Evolutionary conservation across 2,329 filamentous ascomycete species (phyloP).

Genomic region (Alternaria arborescens): DNA sequence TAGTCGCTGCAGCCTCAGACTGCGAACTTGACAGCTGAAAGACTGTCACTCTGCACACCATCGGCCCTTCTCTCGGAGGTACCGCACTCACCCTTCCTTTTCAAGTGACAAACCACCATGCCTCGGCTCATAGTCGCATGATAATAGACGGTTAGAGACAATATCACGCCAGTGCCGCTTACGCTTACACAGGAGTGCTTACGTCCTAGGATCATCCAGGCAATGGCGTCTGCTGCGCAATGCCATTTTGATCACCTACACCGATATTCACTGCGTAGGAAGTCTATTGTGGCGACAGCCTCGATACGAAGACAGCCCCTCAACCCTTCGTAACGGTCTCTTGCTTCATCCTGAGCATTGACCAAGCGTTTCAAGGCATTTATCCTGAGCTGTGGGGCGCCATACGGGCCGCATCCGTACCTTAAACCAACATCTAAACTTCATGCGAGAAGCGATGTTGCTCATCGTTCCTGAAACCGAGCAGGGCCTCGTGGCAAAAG

Average conservation of each 20-base stretch:
- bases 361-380: conserved; percentile 15
- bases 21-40: not conserved
- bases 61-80: conserved; percentile 9
- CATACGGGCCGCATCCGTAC: conserved; percentile 19
- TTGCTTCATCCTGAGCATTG: conserved; percentile 8
- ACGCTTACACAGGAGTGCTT: conserved; percentile 7
- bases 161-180: conserved; percentile 2
- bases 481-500: not conserved
- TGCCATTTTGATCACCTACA: not conserved
- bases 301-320: not conserved
- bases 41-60: conserved; percentile 1
- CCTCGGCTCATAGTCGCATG: conserved; percentile 10
- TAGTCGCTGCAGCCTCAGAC: conserved; percentile 7
- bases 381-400: conserved; percentile 11
- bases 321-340: not conserved
- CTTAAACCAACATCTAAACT: conserved; percentile 17
- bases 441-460: conserved; percentile 2
- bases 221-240: not conserved
- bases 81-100: not conserved
- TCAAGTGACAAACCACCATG: not conserved
- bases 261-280: not conserved
- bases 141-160: conserved; percentile 1
- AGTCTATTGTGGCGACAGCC: not conserved
- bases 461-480: conserved; percentile 3
- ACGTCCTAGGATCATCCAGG: conserved; percentile 6